Evolutionary conservation across 257 asterid genomes (phyloP).

Genomic region (Marsdenia floribunda): DNA sequence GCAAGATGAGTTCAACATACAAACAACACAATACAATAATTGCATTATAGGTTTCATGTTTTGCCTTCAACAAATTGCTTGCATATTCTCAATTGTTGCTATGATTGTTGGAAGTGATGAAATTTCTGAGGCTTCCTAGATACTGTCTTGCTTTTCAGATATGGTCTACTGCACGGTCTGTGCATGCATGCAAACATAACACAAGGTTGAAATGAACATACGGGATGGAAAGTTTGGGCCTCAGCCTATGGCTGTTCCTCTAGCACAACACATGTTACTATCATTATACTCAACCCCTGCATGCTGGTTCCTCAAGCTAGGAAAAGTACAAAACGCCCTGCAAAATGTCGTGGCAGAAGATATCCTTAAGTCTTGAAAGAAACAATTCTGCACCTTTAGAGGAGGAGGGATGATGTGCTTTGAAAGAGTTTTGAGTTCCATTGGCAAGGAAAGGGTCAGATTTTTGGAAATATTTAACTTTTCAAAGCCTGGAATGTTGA

Average conservation of each 20-base stretch:
- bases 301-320: not conserved
- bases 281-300: conserved; percentile 61
- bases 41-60: conserved; percentile 99
- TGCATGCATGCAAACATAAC: conserved; percentile 99
- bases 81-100: conserved; percentile 89
- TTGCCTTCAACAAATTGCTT: conserved; percentile 95
- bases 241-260: too few species aligned
- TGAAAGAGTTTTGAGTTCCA: not conserved
- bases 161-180: conserved; percentile 99
- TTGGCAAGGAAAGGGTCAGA: not conserved
- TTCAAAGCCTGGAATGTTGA: not conserved
- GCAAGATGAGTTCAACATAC: conserved; percentile 99
- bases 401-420: not conserved
- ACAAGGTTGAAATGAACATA: too few species aligned
- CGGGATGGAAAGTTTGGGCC: too few species aligned
- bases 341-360: conserved; percentile 25
- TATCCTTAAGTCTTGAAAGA: conserved; percentile 27
- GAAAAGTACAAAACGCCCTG: not conserved
- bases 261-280: too few species aligned
- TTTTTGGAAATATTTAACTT: not conserved
- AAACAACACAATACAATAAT: conserved; percentile 90
- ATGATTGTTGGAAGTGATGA: conserved; percentile 89
- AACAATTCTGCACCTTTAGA: not conserved
- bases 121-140: conserved; percentile 85
- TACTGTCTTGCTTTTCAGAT: conserved; percentile 77